phyloP scores from a whole-genome alignment of 345 rosid species.

The Lepidium africanum region DNA sequence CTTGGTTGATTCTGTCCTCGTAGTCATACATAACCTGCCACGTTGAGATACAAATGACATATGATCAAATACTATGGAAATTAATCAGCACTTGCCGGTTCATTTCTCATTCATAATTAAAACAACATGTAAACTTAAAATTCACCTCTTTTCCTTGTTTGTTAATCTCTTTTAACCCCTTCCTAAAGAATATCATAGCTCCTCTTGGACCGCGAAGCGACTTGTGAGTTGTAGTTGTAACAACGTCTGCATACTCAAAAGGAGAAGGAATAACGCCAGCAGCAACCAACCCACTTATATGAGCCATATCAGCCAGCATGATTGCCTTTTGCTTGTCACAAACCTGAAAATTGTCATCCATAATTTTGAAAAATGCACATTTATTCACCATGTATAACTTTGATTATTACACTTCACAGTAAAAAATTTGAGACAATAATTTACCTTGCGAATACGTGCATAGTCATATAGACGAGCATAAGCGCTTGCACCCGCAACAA shows the following conservation, averaged over 20 bases:
- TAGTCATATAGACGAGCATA: constrained; percentile 93
- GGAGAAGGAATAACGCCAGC: constrained; percentile 97
- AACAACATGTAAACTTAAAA: background rate
- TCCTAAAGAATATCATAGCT: constrained; percentile 95
- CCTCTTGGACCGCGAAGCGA: constrained; percentile 99
- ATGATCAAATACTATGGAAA: background rate
- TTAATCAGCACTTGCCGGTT: background rate
- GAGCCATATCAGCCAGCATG: constrained; percentile 93
- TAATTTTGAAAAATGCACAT: background rate
- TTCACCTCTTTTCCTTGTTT: constrained; percentile 85
- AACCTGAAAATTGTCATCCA: constrained; percentile 45
- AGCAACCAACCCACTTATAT: constrained; percentile 93
- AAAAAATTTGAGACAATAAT: background rate
- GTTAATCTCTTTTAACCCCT: constrained; percentile 79
- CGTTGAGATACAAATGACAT: constrained; percentile 8
- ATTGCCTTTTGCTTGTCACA: constrained; percentile 95
- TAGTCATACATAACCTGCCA: constrained; percentile 78
- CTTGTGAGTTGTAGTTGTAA: constrained; percentile 95
- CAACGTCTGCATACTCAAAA: constrained; percentile 89
- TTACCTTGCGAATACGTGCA: constrained; percentile 87
- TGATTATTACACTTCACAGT: background rate
- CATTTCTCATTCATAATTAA: background rate
- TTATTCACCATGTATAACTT: background rate
- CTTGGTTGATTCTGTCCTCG: constrained; percentile 81
- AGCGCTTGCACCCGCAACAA: constrained; percentile 98